phyloP scores from a whole-genome alignment of 139 green algal species.

The Axilococcus clingmanii region DNA sequence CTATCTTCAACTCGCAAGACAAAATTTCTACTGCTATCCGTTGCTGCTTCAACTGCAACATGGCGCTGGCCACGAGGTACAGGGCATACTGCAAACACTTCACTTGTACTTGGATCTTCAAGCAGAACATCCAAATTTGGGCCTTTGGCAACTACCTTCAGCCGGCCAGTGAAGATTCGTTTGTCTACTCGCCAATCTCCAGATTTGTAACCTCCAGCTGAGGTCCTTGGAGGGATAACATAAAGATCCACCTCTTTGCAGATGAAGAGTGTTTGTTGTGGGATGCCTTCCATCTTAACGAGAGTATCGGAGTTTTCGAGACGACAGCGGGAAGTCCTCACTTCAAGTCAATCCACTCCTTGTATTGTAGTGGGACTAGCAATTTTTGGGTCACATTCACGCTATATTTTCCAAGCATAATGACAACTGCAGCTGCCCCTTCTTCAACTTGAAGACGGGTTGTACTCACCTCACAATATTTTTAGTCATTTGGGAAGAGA shows the following conservation, averaged over 20 bases:
- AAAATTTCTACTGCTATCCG: conserved; percentile 62
- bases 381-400: too few species aligned
- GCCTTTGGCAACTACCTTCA: conserved; percentile 31
- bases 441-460: too few species aligned
- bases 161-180: conserved; percentile 46
- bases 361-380: neutral
- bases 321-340: neutral
- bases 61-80: conserved; percentile 37
- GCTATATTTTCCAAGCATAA: too few species aligned
- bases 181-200: conserved; percentile 48
- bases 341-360: neutral
- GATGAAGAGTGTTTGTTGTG: conserved; percentile 30
- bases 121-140: conserved; percentile 39
- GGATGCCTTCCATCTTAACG: neutral
- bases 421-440: too few species aligned
- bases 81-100: conserved; percentile 65
- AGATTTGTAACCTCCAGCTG: conserved; percentile 25
- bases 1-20: conserved; percentile 66
- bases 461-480: too few species aligned
- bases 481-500: too few species aligned
- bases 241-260: conserved; percentile 31
- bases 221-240: conserved; percentile 34
- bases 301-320: too few species aligned
- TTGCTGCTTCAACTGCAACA: conserved; percentile 48
- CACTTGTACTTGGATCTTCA: conserved; percentile 44